A percentile compares a stretch with the other conserved stretches of the same genome.
Conservation (phyloP, 225 moss, liverwort and hornwort species). For the Thuidium tamariscinum region DNA sequence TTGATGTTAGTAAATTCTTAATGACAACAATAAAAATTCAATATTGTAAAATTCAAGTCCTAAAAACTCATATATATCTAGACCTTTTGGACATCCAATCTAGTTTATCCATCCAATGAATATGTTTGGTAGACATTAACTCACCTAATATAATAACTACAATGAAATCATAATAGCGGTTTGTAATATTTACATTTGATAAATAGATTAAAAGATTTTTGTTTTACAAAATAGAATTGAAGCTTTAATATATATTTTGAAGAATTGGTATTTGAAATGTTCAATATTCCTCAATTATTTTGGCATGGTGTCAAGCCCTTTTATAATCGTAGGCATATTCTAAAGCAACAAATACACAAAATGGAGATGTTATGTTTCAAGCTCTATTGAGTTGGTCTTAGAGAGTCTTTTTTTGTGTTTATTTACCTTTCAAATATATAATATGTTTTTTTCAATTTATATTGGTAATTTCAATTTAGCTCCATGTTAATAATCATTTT, state of each 20-base stretch:
- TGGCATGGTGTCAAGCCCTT: rapidly evolving
- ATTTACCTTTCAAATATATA: too few species aligned
- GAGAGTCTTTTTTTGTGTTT: rapidly evolving
- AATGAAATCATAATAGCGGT: rapidly evolving
- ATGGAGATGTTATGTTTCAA: rapidly evolving
- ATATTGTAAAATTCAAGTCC: too few species aligned
- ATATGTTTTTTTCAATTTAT: background rate
- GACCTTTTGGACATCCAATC: background rate
- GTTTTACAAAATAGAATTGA: background rate
- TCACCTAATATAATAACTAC: rapidly evolving
- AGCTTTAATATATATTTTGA: background rate
- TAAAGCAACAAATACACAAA: background rate
- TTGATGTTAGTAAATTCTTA: rapidly evolving
- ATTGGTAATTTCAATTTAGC: background rate
- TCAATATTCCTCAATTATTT: background rate
- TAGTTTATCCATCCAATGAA: background rate
- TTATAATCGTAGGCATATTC: rapidly evolving
- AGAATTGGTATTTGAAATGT: background rate
- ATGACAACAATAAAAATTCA: background rate
- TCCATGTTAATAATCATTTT: background rate
- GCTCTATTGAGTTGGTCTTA: background rate
- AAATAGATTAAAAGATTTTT: background rate
- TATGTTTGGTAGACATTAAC: rapidly evolving
- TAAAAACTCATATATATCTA: background rate
- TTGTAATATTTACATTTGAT: background rate